Evolutionary conservation across 2,329 filamentous ascomycete species (phyloP).

Genomic region (Diaporthe helianthi): DNA sequence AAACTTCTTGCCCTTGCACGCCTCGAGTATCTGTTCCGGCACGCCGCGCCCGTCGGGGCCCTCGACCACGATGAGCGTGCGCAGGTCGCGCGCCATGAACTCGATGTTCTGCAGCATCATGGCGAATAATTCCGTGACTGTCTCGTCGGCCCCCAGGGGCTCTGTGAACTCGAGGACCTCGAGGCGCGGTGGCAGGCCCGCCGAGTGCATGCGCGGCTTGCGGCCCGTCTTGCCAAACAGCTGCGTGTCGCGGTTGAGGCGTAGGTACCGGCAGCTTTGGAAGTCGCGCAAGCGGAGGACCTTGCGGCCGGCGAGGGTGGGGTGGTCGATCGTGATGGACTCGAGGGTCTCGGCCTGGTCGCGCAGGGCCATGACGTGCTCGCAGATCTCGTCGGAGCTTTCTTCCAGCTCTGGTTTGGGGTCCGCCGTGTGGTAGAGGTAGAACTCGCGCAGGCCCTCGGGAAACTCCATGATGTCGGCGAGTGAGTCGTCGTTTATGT

Average conservation of each 20-base stretch:
- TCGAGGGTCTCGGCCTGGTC: constrained; percentile 52
- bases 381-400: constrained; percentile 53
- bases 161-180: constrained; percentile 55
- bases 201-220: constrained; percentile 53
- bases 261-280: constrained; percentile 47
- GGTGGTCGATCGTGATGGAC: constrained; percentile 53
- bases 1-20: constrained; percentile 44
- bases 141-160: constrained; percentile 53
- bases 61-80: constrained; percentile 47
- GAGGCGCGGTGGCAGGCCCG: constrained; percentile 54
- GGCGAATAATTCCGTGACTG: constrained; percentile 54
- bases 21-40: constrained; percentile 45
- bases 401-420: constrained; percentile 53
- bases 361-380: constrained; percentile 54
- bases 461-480: constrained; percentile 52
- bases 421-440: constrained; percentile 52
- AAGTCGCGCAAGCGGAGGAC: constrained; percentile 54
- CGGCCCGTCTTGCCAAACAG: constrained; percentile 54
- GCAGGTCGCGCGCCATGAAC: constrained; percentile 47
- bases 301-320: constrained; percentile 48
- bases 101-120: constrained; percentile 49
- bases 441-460: constrained; percentile 52
- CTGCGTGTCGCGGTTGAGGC: constrained; percentile 56
- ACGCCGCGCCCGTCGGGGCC: constrained; percentile 41
- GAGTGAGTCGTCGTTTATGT: constrained; percentile 55